These are phyloP conservation scores for Fusarium torreyae DNA, from an alignment of 2,329 filamentous ascomycete genomes.

Conservation along the genomic window DNA sequence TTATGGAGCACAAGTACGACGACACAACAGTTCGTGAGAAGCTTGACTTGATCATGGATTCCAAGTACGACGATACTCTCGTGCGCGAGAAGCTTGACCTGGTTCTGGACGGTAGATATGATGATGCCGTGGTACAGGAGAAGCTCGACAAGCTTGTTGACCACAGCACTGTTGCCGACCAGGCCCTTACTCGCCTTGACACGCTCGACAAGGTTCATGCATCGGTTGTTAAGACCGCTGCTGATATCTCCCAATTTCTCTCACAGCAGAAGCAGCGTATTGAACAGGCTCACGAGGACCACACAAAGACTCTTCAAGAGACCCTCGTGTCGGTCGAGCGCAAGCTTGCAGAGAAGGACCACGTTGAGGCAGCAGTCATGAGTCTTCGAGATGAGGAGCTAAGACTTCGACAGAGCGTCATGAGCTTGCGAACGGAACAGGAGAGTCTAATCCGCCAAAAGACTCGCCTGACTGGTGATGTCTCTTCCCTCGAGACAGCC, in stretches of 20 bases:
- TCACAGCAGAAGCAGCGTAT: slow-evolving; percentile 82
- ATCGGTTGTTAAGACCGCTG: slow-evolving; percentile 87
- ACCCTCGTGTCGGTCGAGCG: slow-evolving; percentile 86
- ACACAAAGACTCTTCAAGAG: slow-evolving; percentile 84
- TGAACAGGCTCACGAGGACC: slow-evolving; percentile 82
- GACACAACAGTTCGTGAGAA: slow-evolving; percentile 56
- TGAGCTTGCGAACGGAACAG: slow-evolving; percentile 75
- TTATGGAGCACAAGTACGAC: slow-evolving; percentile 50
- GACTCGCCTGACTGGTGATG: slow-evolving; percentile 84
- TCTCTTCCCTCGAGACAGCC: slow-evolving; percentile 92
- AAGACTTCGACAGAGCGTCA: slow-evolving; percentile 68
- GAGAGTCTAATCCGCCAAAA: slow-evolving; percentile 85
- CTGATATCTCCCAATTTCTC: slow-evolving; percentile 87
- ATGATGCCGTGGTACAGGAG: slow-evolving; percentile 59
- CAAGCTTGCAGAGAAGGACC: slow-evolving; percentile 75
- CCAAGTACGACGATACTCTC: slow-evolving; percentile 54
- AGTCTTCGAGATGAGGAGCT: slow-evolving; percentile 67
- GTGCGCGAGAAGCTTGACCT: slow-evolving; percentile 51
- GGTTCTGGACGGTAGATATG: slow-evolving; percentile 61
- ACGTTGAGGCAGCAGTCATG: slow-evolving; percentile 70
- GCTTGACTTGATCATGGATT: slow-evolving; percentile 57
- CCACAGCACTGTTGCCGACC: slow-evolving; percentile 75
- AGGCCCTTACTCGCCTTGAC: slow-evolving; percentile 81
- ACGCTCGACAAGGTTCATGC: slow-evolving; percentile 91
- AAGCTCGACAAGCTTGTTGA: slow-evolving; percentile 68